Evolutionary conservation across 768 basidiomycete genomes (phyloP), one percentile per base, ranked within the genome.

Genomic region (Cystobasidium tubakii): DNA sequence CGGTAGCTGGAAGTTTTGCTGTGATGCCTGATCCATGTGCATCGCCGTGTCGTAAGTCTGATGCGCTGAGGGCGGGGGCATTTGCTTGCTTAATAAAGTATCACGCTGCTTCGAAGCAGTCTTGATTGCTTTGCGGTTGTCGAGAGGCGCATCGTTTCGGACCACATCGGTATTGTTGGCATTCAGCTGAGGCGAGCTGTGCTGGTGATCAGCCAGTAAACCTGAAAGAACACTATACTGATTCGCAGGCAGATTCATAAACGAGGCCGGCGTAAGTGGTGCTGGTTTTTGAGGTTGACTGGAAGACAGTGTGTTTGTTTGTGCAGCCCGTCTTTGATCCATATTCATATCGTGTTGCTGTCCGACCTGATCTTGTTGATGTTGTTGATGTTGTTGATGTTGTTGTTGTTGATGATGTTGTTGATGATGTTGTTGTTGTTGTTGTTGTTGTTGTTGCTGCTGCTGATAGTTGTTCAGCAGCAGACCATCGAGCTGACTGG

Each of bases 231-330:
- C 39, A 34, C 19, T 53, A 36, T 55, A 62, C 36, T 75, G 55
- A 31, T 62, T 53, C 2, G 33, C 39, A 25, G 73, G 88, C 7
- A 98, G 84, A 76, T 94, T 94, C 90, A 97, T 91, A 79, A 97
- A 89, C 73, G 87, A 90, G 0, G 91, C 89, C 0, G 94, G 94
- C 0, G 94, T 96, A 54, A 92, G 91, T 6, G 94, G 94, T 31
- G n/a, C 39, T 46, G 54, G 19, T 25, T 60, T 60, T 19, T 50
- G 46, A 21, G 17, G 7, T 25, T 60, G 57, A 27, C 15, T 60
- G 4, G 57, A 23, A 27, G 6, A 6, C 17, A 60, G 29, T 50
- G 46, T 19, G 21, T 50, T 50, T 19, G 46, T 15, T 17, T 50
- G 46, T 21, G 57, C 43, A 29, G 63, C 23, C 6, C 6, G 15